Percentiles rank a stretch among this genome's conserved stretches.
Conservation (phyloP, 192 early-diverging fungal genomes). For the Thamnidium elegans region DNA sequence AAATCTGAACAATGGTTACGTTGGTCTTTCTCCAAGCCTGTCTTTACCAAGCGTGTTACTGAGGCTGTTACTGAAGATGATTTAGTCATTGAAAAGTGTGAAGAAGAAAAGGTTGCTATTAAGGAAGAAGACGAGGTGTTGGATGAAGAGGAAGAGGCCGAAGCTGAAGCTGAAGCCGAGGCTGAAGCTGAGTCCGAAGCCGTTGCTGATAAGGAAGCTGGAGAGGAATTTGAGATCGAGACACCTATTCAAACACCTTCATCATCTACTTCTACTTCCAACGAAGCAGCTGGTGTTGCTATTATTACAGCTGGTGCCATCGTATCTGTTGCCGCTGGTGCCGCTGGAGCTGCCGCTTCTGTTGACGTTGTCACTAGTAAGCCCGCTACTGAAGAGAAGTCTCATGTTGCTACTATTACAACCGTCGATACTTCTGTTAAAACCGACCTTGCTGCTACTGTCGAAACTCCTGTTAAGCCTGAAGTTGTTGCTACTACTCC, state of each 20-base stretch:
- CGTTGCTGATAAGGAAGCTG: background rate
- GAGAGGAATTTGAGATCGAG: background rate
- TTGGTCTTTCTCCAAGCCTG: conserved; percentile 22
- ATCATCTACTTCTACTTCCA: conserved; percentile 8
- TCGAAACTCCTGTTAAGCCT: background rate
- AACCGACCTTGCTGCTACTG: too few relatives aligned
- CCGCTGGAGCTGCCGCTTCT: background rate
- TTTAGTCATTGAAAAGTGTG: conserved; percentile 3
- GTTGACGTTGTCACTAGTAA: background rate
- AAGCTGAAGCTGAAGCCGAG: conserved; percentile 9
- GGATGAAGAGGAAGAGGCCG: conserved; percentile 8
- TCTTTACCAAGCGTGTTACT: conserved; percentile 12
- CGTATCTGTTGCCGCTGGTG: background rate
- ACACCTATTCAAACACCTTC: conserved; percentile 4
- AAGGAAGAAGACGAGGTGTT: background rate
- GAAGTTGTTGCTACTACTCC: background rate
- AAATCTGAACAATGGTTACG: conserved; percentile 27
- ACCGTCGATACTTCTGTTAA: background rate
- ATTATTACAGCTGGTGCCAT: background rate
- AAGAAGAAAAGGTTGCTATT: background rate
- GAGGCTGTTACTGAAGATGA: conserved; percentile 11
- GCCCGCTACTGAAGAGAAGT: background rate
- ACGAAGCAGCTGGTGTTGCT: background rate
- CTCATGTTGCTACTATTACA: background rate
- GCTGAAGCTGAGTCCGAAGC: background rate